Conservation (phyloP, 352 stramenopile genomes). For the Phytophthora nicotianae region DNA sequence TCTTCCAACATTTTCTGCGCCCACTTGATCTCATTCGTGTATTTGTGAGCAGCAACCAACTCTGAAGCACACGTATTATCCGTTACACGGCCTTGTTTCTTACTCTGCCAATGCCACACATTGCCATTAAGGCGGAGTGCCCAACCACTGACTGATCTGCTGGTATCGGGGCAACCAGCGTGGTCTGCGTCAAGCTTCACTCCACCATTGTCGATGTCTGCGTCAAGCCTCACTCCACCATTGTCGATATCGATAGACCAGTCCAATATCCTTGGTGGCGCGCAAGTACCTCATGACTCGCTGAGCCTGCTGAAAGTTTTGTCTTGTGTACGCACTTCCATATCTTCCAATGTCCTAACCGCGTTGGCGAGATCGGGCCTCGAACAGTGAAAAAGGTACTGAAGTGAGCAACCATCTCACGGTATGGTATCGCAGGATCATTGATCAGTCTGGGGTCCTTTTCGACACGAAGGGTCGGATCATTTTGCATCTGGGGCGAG, state of each 20-base stretch:
- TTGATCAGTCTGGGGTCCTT: background rate
- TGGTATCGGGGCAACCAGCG: conserved; percentile 7
- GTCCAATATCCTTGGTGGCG: background rate
- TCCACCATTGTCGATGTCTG: background rate
- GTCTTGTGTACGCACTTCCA: background rate
- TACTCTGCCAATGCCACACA: conserved; percentile 10
- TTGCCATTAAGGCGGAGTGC: background rate
- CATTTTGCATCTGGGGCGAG: background rate
- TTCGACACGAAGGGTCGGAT: background rate
- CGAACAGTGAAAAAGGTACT: background rate
- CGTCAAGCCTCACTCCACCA: background rate
- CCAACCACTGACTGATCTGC: conserved; percentile 5
- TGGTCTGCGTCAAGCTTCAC: conserved; percentile 4
- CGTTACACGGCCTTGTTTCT: conserved; percentile 5
- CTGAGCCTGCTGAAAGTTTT: background rate
- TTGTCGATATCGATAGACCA: conserved; percentile 8
- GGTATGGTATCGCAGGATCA: background rate
- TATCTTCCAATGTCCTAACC: background rate
- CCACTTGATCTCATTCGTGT: conserved; percentile 8
- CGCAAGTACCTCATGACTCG: conserved; percentile 4
- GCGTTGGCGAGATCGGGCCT: background rate
- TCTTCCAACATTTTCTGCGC: background rate
- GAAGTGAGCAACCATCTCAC: background rate
- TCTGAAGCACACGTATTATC: conserved; percentile 3
- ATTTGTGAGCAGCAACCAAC: conserved; percentile 5